Conservation (phyloP, 345 rosid genomes). For the Populus davidiana region DNA sequence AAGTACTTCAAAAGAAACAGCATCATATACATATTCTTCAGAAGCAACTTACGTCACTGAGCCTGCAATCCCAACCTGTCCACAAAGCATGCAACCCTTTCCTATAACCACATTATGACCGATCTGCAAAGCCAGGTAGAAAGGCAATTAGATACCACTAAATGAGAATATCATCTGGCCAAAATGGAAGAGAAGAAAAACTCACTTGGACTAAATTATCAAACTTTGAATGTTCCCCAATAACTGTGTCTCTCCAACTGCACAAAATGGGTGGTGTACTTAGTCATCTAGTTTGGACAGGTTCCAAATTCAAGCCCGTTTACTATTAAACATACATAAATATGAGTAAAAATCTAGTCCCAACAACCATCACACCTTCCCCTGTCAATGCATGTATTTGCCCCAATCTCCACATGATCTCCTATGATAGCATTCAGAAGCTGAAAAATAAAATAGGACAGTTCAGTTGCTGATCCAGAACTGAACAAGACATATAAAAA, state of each 20-base stretch:
- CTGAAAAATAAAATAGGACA: conserved; percentile 25
- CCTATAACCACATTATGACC: conserved; percentile 82
- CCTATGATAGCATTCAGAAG: conserved; percentile 60
- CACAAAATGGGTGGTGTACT: conserved; percentile 19
- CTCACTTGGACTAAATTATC: conserved; percentile 85
- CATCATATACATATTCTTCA: neutral
- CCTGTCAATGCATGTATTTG: conserved; percentile 79
- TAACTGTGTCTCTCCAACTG: conserved; percentile 87
- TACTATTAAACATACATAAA: neutral
- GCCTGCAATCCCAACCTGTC: conserved; percentile 88
- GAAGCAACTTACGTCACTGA: conserved; percentile 60
- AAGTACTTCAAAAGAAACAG: neutral
- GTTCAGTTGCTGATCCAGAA: neutral
- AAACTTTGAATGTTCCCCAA: conserved; percentile 72
- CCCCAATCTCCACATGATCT: conserved; percentile 76
- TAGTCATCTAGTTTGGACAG: conserved; percentile 2
- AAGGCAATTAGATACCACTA: neutral
- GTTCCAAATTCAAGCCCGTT: conserved; percentile 2
- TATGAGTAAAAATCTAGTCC: neutral
- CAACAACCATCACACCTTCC: conserved; percentile 69
- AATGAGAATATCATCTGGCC: neutral
- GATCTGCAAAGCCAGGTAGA: conserved; percentile 41
- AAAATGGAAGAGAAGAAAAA: conserved; percentile 12
- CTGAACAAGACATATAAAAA: neutral
- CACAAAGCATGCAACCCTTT: conserved; percentile 73